Evolutionary conservation across 192 early-diverging fungal genomes (phyloP).

Genomic region (Backusella sp.): DNA sequence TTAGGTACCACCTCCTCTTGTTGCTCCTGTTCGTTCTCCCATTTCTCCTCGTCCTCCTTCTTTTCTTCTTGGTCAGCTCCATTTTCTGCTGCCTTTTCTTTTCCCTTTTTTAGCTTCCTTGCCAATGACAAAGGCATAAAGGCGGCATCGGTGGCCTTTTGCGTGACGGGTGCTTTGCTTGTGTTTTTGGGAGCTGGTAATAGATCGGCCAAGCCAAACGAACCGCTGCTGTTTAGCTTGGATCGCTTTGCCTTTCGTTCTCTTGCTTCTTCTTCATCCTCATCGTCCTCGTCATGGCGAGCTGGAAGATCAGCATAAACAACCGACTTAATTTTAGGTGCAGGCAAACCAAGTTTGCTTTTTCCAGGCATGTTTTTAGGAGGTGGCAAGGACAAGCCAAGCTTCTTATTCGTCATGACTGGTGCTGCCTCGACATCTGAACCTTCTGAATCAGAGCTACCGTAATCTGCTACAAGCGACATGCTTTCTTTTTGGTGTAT

Average conservation of each 20-base stretch:
- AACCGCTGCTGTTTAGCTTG: not conserved
- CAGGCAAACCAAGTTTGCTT: not conserved
- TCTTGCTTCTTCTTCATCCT: conserved; percentile 14
- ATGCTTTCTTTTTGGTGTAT: not conserved
- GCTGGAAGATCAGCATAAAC: conserved; percentile 9
- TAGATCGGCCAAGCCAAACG: conserved; percentile 13
- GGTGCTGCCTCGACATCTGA: not conserved
- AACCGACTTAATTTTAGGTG: not conserved
- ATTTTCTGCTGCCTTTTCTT: conserved; percentile 3
- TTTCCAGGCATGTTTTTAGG: conserved; percentile 11
- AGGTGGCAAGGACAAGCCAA: conserved; percentile 6
- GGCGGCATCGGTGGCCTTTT: conserved; percentile 11
- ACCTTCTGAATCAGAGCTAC: conserved; percentile 16
- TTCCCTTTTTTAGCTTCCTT: conserved; percentile 12
- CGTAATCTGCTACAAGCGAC: conserved; percentile 17
- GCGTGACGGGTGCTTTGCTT: not conserved
- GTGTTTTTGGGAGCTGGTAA: conserved; percentile 26
- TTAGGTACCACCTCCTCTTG: conserved; percentile 20
- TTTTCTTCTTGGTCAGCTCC: not conserved
- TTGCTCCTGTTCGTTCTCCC: not conserved
- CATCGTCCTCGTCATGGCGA: not conserved
- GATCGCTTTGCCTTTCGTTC: not conserved
- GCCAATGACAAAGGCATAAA: conserved; percentile 22
- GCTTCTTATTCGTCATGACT: not conserved
- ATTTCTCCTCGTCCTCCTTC: not conserved